Percentiles rank a stretch among this genome's conserved stretches.
phyloP scores from a whole-genome alignment of 1,139 yeast genomes.

The Taphrina confusa region DNA sequence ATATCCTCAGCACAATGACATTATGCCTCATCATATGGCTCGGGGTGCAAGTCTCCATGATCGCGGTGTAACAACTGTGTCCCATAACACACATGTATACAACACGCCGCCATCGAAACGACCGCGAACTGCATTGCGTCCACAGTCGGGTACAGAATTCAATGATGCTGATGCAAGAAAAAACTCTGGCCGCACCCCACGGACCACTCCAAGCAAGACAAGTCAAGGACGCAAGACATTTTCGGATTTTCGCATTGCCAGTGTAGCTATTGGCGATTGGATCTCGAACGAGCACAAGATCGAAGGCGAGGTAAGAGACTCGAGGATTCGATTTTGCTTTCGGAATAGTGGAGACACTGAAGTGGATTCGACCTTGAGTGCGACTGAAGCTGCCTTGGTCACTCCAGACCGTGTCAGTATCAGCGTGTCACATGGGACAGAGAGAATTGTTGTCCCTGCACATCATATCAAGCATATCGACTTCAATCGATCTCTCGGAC shows the following conservation, averaged over 20 bases:
- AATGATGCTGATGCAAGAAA: not conserved
- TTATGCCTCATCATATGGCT: not conserved
- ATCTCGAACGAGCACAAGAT: constrained; percentile 38
- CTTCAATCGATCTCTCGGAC: constrained; percentile 41
- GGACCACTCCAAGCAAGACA: not conserved
- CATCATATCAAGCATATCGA: constrained; percentile 41
- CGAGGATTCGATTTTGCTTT: constrained; percentile 36
- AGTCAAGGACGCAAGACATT: constrained; percentile 22
- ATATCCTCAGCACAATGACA: not conserved
- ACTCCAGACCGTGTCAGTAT: constrained; percentile 43
- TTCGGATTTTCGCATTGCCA: constrained; percentile 42
- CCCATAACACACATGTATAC: not conserved
- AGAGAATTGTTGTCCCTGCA: constrained; percentile 43
- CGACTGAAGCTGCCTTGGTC: constrained; percentile 40
- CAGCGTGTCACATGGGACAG: constrained; percentile 41
- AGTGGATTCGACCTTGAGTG: constrained; percentile 37
- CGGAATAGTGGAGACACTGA: constrained; percentile 24
- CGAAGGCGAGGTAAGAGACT: constrained; percentile 40
- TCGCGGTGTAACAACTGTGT: too few relatives aligned
- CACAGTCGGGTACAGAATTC: not conserved
- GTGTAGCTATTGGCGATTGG: constrained; percentile 41
- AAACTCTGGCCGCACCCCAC: not conserved
- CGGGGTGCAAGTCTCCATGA: not conserved
- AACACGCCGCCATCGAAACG: constrained; percentile 8
- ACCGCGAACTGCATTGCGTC: constrained; percentile 7